Evolutionary conservation across 208 protist species (phyloP).

Genomic region (Trypanosomatidae sp.): DNA sequence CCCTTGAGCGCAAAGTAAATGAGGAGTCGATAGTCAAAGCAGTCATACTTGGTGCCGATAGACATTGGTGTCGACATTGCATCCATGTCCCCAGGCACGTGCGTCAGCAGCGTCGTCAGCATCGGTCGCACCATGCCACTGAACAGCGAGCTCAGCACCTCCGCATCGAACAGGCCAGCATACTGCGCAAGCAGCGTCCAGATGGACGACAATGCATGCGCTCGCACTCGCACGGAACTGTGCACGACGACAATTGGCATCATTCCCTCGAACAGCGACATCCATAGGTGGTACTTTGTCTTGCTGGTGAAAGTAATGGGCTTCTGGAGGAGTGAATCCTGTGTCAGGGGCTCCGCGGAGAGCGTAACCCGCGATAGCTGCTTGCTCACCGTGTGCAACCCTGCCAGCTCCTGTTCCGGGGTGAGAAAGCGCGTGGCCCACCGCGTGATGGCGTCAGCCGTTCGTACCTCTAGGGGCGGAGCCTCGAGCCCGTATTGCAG

Average conservation of each 20-base stretch:
- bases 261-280: constrained; percentile 80
- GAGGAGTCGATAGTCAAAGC: constrained; percentile 73
- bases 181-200: constrained; percentile 62
- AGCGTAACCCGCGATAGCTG: constrained; percentile 52
- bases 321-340: constrained; percentile 45
- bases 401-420: constrained; percentile 45
- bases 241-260: constrained; percentile 75
- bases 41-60: constrained; percentile 24
- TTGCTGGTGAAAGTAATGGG: constrained; percentile 45
- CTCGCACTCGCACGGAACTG: constrained; percentile 63
- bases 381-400: constrained; percentile 21
- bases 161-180: constrained; percentile 47
- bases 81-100: constrained; percentile 30
- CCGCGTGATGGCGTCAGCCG: constrained; percentile 37
- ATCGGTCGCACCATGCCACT: constrained; percentile 62
- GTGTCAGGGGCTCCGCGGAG: constrained; percentile 44
- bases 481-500: constrained; percentile 81
- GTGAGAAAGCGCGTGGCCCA: constrained; percentile 61
- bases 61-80: constrained; percentile 17
- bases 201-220: constrained; percentile 64
- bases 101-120: constrained; percentile 49
- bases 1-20: constrained; percentile 62
- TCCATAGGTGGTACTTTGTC: constrained; percentile 80
- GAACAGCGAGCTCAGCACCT: constrained; percentile 69
- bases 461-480: constrained; percentile 48